phyloP scores from a whole-genome alignment of 176 grass and related monocot species.

The Avena atlantica region DNA sequence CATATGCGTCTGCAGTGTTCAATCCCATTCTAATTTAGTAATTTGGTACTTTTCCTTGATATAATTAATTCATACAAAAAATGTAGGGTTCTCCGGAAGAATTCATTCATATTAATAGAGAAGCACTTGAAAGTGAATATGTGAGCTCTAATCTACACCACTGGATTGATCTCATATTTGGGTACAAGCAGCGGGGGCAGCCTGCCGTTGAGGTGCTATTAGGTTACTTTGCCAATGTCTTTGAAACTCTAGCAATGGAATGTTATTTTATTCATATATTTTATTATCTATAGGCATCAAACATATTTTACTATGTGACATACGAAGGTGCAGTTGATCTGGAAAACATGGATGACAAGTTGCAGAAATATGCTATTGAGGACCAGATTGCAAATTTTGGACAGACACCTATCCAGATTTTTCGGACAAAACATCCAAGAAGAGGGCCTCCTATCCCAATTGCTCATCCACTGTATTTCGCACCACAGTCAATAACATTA shows the following conservation, averaged over 20 bases:
- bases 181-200: conserved; percentile 92
- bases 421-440: conserved; percentile 92
- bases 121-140: conserved; percentile 99
- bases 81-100: conserved; percentile 86
- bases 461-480: conserved; percentile 92
- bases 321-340: conserved; percentile 97
- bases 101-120: conserved; percentile 86
- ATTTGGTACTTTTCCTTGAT: conserved; percentile 28
- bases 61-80: conserved; percentile 36
- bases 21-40: conserved; percentile 10
- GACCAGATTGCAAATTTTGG: conserved; percentile 99
- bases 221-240: conserved; percentile 18
- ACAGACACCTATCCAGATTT: conserved; percentile 72
- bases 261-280: conserved; percentile 30
- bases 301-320: conserved; percentile 99
- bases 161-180: conserved; percentile 96
- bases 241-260: conserved; percentile 25
- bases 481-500: conserved; percentile 81
- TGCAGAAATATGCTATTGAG: conserved; percentile 97
- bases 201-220: conserved; percentile 40
- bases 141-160: conserved; percentile 98
- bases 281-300: conserved; percentile 72
- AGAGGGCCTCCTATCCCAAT: conserved; percentile 96
- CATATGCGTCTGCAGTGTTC: conserved; percentile 16
- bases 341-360: conserved; percentile 98